Evolutionary conservation across 2,329 filamentous ascomycete species (phyloP).

Genomic region (Calonectria pseudoturangicola): DNA sequence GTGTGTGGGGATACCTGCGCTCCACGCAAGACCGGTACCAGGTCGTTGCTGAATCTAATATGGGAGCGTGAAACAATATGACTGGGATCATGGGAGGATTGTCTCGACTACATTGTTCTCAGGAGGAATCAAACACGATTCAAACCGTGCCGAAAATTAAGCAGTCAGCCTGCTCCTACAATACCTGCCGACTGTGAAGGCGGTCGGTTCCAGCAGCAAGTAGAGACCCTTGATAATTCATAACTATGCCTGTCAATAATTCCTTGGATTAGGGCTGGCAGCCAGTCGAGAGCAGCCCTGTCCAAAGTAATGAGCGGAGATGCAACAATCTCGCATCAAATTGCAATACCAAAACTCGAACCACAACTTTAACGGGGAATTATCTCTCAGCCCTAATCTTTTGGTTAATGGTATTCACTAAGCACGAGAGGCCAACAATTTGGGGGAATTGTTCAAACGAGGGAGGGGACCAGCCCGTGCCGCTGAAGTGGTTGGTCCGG

Average conservation of each 20-base stretch:
- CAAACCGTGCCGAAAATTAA: neutral
- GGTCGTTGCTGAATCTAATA: neutral
- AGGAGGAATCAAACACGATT: too few relatives aligned
- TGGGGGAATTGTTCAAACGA: constrained; percentile 1
- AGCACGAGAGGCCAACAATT: neutral
- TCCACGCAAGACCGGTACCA: neutral
- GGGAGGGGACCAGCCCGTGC: neutral
- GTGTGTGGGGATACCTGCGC: constrained; percentile 1
- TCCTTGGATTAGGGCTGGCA: too few relatives aligned
- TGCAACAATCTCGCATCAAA: constrained; percentile 1
- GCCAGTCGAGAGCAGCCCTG: neutral
- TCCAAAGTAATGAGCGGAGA: neutral
- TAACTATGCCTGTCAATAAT: too few relatives aligned
- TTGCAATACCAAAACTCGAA: neutral
- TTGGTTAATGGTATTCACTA: neutral
- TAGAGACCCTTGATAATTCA: neutral
- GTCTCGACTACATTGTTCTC: neutral
- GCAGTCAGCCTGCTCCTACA: neutral
- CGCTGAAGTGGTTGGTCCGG: neutral
- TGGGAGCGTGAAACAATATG: neutral
- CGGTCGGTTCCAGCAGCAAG: too few relatives aligned
- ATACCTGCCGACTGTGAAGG: neutral
- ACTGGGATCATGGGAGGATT: neutral
- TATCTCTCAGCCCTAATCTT: neutral
- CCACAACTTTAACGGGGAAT: too few relatives aligned